Conservation (phyloP, 768 basidiomycete species). For the Tricholoma sp. region DNA sequence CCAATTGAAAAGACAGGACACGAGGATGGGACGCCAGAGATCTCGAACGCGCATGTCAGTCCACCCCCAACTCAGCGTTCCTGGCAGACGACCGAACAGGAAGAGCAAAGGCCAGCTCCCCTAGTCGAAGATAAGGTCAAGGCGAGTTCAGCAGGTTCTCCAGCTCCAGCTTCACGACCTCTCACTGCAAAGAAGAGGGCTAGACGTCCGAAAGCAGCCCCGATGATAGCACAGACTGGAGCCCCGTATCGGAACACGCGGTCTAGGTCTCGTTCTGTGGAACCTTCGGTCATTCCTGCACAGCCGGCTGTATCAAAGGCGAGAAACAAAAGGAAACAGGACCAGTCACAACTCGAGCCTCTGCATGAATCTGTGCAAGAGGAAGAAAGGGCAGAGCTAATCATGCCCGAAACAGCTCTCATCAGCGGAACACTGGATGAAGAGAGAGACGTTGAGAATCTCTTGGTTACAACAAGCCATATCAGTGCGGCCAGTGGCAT, state of each 20-base stretch:
- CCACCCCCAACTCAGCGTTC: not conserved
- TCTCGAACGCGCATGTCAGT: not conserved
- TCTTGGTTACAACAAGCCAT: constrained; percentile 16
- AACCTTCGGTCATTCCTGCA: constrained; percentile 15
- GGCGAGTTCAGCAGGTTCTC: not conserved
- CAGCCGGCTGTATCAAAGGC: not conserved
- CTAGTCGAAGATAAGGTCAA: not conserved
- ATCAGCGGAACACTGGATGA: constrained; percentile 12
- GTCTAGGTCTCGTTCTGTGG: constrained; percentile 26
- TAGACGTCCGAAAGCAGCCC: not conserved
- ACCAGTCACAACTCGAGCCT: not conserved
- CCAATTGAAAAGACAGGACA: not conserved
- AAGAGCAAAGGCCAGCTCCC: not conserved
- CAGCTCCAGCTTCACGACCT: not conserved
- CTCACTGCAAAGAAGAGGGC: not conserved
- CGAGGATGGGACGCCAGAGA: not conserved
- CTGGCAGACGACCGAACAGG: not conserved
- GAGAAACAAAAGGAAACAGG: not conserved
- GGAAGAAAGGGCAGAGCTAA: not conserved
- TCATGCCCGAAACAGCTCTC: not conserved
- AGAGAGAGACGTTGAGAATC: constrained; percentile 20
- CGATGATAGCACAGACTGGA: not conserved
- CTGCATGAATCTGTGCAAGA: constrained; percentile 7
- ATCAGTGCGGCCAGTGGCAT: constrained; percentile 4
- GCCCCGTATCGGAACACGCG: constrained; percentile 31